phyloP scores from a whole-genome alignment of 352 stramenopile species.

The Lagenidium sp. region DNA sequence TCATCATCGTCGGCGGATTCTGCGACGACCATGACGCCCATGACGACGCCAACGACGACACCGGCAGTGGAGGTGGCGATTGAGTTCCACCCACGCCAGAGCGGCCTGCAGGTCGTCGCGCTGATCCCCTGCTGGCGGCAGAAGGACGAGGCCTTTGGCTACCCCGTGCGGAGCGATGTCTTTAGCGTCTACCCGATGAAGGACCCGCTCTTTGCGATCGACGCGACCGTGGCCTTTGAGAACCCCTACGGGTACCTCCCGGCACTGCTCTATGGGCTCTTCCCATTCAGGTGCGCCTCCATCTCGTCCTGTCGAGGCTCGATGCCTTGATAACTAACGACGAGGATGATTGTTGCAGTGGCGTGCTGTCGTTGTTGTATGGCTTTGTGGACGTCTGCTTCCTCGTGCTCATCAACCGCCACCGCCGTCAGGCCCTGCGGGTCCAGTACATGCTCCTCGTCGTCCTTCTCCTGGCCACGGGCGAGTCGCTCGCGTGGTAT shows the following conservation, averaged over 20 bases:
- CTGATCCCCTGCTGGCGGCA: conserved; percentile 77
- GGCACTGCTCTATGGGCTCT: conserved; percentile 66
- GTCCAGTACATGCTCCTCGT: conserved; percentile 79
- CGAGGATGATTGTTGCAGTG: conserved; percentile 38
- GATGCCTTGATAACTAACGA: no score
- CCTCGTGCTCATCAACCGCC: conserved; percentile 46
- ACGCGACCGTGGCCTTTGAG: conserved; percentile 53
- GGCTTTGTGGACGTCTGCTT: conserved; percentile 61
- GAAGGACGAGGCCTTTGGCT: conserved; percentile 70
- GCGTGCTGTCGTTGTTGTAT: conserved; percentile 63
- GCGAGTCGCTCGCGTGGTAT: conserved; percentile 65
- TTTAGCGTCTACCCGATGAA: conserved; percentile 66
- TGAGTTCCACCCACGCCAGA: conserved; percentile 37
- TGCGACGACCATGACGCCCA: conserved; percentile 31
- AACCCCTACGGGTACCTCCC: conserved; percentile 84
- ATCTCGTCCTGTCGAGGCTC: no score
- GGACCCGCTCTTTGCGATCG: conserved; percentile 53
- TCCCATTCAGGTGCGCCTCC: conserved; percentile 82
- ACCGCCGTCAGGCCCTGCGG: conserved; percentile 62
- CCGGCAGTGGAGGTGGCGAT: conserved; percentile 30
- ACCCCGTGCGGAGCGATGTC: conserved; percentile 60
- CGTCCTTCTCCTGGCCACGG: conserved; percentile 69
- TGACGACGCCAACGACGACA: no score
- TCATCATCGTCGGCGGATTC: conserved; percentile 55
- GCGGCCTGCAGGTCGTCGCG: conserved; percentile 56